Evolutionary conservation across 345 rosid genomes (phyloP), one percentile per base, ranked within the genome.

Genomic region (Salix suchowensis): DNA sequence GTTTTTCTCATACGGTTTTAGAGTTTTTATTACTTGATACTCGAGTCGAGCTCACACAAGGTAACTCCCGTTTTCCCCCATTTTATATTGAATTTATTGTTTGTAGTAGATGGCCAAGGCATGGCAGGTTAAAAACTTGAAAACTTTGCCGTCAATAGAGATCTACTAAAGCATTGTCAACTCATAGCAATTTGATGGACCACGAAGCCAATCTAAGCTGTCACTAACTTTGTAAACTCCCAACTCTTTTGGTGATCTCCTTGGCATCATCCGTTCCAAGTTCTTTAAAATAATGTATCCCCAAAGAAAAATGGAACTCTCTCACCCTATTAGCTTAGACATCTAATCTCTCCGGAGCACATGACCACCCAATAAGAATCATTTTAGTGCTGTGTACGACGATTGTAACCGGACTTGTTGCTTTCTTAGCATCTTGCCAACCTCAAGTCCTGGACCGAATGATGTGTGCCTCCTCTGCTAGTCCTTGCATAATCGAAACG

Each of bases 41-140:
- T 50, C 44, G 74, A 74, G 64, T 50, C 55, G 74, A 74, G 64
- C 70, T 60, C 77, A 73, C 71, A 21, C 26, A 39, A 19, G 68
- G 60, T 18, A 24, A 65, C 9, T 64, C 32, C 18, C 16, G 44
- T 68, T 58, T 67, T 2, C 48, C 40, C 66, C 23, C 36, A 1
- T 65, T 61, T 39, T 4, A 28, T 65, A 54, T 11, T 21, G 74
- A 15, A 48, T 1, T 2, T 52, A 5, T 5, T 19, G n/a, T 19
- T 52, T 52, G 58, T 6, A 19, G 3, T 1, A 19, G 50, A 72
- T 74, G 80, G 70, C 65, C 64, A 69, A 37, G 23, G 24, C 13
- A 32, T 40, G 32, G 7, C 28, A 16, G 9, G 15, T 40, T 13
- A 19, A 52, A 52, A 7, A 18, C 66, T 24, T 40, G 30, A 28